A percentile compares a stretch with the other conserved stretches of the same genome.
Evolutionary conservation across 2,329 filamentous ascomycete genomes (phyloP).

Genomic region (Aspergillus sp.): DNA sequence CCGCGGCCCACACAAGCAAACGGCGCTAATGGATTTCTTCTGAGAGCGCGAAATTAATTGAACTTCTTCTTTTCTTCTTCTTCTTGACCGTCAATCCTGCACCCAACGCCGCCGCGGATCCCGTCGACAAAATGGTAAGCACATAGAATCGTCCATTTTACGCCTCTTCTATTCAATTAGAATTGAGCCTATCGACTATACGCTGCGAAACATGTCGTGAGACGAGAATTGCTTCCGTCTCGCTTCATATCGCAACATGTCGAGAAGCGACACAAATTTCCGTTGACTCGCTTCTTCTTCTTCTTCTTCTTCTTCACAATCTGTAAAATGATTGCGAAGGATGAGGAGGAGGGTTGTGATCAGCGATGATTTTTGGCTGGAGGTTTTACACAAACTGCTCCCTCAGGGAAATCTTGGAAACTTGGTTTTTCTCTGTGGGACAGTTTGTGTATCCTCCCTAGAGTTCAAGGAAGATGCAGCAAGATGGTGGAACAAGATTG

Average conservation of each 20-base stretch:
- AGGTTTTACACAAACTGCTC: conserved; percentile 39
- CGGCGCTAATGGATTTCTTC: conserved; percentile 22
- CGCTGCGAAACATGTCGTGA: conserved; percentile 43
- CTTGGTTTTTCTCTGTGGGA: conserved; percentile 30
- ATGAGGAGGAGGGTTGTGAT: neutral
- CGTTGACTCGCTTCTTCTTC: conserved; percentile 35
- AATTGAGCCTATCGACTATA: conserved; percentile 43
- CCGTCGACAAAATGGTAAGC: conserved; percentile 61
- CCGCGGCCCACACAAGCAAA: conserved; percentile 38
- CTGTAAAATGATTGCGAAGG: conserved; percentile 32
- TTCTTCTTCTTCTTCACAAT: conserved; percentile 15
- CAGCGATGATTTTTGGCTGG: conserved; percentile 57
- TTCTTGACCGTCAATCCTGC: conserved; percentile 45
- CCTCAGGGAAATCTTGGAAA: conserved; percentile 55
- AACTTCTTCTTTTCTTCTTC: conserved; percentile 16
- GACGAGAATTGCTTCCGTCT: conserved; percentile 22
- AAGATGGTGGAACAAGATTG: conserved; percentile 72
- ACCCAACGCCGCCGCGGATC: conserved; percentile 52
- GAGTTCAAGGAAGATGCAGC: conserved; percentile 84
- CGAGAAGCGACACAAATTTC: conserved; percentile 37
- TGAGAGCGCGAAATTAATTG: conserved; percentile 17
- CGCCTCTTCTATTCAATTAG: conserved; percentile 18
- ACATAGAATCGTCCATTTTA: conserved; percentile 47
- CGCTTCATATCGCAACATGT: conserved; percentile 27
- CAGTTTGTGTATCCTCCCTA: conserved; percentile 68